These are phyloP conservation scores for Phytophthora crassamura DNA, from an alignment of 352 stramenopile genomes.

Conservation along the genomic window DNA sequence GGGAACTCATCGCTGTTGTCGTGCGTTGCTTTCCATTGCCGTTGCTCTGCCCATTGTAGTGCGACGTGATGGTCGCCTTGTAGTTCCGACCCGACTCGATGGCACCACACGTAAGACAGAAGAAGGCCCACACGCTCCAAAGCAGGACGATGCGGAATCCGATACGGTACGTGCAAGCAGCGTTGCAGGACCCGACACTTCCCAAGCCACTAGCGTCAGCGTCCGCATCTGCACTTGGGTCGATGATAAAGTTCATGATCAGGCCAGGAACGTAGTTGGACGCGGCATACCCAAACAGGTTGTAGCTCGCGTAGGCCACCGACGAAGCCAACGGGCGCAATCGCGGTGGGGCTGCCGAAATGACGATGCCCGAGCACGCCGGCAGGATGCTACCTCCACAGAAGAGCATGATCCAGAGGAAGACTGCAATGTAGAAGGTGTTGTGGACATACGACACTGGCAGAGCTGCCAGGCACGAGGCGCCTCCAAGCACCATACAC, in stretches of 20 bases:
- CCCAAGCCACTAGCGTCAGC: constrained; percentile 23
- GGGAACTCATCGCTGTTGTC: neutral
- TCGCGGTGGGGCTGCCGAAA: constrained; percentile 65
- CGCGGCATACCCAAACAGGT: constrained; percentile 85
- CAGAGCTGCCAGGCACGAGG: constrained; percentile 55
- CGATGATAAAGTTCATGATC: constrained; percentile 86
- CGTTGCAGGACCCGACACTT: constrained; percentile 50
- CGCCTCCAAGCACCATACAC: constrained; percentile 71
- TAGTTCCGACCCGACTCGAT: constrained; percentile 49
- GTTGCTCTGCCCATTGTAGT: constrained; percentile 11
- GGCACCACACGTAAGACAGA: constrained; percentile 59
- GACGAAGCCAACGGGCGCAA: constrained; percentile 79
- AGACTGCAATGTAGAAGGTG: constrained; percentile 69
- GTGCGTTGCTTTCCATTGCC: constrained; percentile 23
- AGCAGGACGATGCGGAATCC: constrained; percentile 85
- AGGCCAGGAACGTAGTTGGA: constrained; percentile 87
- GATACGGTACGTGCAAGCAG: constrained; percentile 81
- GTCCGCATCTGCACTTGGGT: constrained; percentile 38
- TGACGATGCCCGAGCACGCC: constrained; percentile 87
- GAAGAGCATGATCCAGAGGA: constrained; percentile 89
- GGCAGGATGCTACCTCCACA: constrained; percentile 74
- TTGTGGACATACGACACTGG: constrained; percentile 75
- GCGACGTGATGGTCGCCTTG: constrained; percentile 12
- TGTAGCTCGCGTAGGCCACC: constrained; percentile 84
- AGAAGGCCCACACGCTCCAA: constrained; percentile 79